Evolutionary conservation across 2,329 filamentous ascomycete genomes (phyloP).

Genomic region (Diaporthe humulicola): DNA sequence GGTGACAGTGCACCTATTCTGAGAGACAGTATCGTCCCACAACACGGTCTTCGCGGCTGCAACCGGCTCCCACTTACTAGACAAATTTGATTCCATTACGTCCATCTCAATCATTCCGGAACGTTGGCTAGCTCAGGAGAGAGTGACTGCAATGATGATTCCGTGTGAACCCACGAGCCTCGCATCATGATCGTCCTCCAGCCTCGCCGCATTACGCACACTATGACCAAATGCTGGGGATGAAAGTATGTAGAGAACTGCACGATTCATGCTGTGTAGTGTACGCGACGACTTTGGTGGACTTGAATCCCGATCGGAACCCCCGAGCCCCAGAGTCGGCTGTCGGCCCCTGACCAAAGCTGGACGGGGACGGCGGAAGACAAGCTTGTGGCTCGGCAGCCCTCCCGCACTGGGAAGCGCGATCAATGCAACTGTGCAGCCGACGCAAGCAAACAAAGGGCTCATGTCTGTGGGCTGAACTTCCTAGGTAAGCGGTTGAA

Average conservation of each 20-base stretch:
- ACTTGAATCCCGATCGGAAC: background rate
- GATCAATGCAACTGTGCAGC: background rate
- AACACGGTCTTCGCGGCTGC: too few species aligned
- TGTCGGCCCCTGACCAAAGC: background rate
- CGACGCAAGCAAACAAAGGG: background rate
- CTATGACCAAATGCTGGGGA: background rate
- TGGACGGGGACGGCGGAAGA: background rate
- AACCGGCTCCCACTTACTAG: background rate
- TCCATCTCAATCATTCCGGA: background rate
- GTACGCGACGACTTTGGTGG: slow-evolving; percentile 14
- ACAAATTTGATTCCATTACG: background rate
- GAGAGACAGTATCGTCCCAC: background rate
- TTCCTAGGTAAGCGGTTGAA: background rate
- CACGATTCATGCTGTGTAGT: background rate
- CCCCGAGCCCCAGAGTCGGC: background rate
- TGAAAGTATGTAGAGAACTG: background rate
- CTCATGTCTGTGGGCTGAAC: background rate
- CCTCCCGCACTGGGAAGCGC: background rate
- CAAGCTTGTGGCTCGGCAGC: background rate
- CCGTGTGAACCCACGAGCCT: background rate
- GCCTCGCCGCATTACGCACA: background rate
- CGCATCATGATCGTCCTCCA: background rate
- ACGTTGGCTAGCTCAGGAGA: background rate
- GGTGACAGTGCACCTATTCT: background rate
- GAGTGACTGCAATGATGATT: background rate